A percentile compares a stretch with the other conserved stretches of the same genome.
phyloP scores from a whole-genome alignment of 148 eudicot genomes.

The Camellia lanceoleosa region DNA sequence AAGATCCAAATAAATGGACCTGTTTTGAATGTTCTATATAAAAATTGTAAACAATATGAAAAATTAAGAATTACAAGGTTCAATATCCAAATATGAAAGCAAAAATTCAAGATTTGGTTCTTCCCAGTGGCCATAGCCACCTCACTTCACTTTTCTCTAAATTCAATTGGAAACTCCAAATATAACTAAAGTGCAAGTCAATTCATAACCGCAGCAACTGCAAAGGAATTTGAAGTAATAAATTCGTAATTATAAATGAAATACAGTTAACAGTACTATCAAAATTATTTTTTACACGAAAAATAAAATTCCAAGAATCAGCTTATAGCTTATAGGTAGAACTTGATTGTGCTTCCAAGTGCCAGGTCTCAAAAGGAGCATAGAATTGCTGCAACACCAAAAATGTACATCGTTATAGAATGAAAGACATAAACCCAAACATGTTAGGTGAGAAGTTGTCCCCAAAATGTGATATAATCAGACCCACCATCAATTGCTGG shows the following conservation, averaged over 20 bases:
- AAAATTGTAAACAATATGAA: too few relatives aligned
- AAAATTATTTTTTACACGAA: not conserved
- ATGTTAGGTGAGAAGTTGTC: not conserved
- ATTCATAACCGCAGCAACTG: not conserved
- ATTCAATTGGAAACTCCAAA: not conserved
- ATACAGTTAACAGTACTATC: not conserved
- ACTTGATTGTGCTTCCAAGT: not conserved
- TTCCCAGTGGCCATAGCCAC: conserved; percentile 2
- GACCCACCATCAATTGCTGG: not conserved
- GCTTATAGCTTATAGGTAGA: not conserved
- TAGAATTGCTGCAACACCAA: not conserved
- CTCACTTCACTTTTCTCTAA: not conserved
- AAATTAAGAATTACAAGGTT: too few relatives aligned
- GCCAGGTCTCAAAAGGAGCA: not conserved
- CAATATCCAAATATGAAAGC: too few relatives aligned
- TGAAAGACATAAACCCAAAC: not conserved
- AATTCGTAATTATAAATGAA: not conserved
- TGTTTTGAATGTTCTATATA: too few relatives aligned
- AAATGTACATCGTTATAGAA: too few relatives aligned
- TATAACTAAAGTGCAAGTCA: too few relatives aligned
- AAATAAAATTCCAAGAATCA: not conserved
- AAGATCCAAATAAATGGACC: too few relatives aligned
- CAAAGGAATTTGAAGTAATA: not conserved
- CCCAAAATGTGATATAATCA: not conserved
- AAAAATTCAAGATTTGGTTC: not conserved